Percentiles rank a stretch among this genome's conserved stretches.
Conservation (phyloP, 768 basidiomycete genomes). For the Nidula microcarpa region DNA sequence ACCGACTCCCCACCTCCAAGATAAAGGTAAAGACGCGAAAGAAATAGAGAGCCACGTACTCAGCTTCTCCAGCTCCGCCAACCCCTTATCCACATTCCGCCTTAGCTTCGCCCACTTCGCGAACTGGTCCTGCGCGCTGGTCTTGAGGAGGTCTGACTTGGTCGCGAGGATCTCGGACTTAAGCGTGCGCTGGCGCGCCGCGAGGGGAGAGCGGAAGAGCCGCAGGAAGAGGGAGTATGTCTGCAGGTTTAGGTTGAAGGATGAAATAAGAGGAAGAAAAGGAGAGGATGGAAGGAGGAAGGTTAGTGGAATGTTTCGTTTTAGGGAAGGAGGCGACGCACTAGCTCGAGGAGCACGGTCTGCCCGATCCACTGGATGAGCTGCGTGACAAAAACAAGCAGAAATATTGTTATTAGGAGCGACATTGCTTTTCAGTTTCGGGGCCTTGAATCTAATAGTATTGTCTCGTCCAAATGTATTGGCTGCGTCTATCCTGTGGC, state of each 20-base stretch:
- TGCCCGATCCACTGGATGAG: slow-evolving; percentile 88
- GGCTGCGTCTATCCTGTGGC: too few relatives aligned
- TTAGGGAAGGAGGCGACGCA: slow-evolving; percentile 35
- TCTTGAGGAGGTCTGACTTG: slow-evolving; percentile 83
- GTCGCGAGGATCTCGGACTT: slow-evolving; percentile 76
- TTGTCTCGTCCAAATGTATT: too few relatives aligned
- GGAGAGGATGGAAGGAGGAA: neutral
- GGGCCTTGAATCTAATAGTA: too few relatives aligned
- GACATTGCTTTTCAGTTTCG: slow-evolving; percentile 44
- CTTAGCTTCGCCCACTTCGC: slow-evolving; percentile 97
- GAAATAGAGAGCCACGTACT: slow-evolving; percentile 53
- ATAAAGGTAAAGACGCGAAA: neutral
- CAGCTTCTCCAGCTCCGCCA: slow-evolving; percentile 86
- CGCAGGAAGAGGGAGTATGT: slow-evolving; percentile 69
- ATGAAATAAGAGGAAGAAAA: slow-evolving; percentile 3
- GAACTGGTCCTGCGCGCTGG: slow-evolving; percentile 96
- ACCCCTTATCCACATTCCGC: slow-evolving; percentile 86
- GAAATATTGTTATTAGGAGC: slow-evolving; percentile 78
- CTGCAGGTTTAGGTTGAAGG: slow-evolving; percentile 30
- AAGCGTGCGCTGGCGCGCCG: slow-evolving; percentile 61
- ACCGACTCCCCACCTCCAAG: too few relatives aligned
- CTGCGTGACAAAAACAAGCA: slow-evolving; percentile 78
- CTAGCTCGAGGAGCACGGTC: slow-evolving; percentile 76
- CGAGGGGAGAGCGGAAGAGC: slow-evolving; percentile 54
- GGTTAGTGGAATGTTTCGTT: neutral